Percentiles rank a stretch among this genome's conserved stretches.
Conservation (phyloP, 768 basidiomycete species). For the Boletus reticuloceps region DNA sequence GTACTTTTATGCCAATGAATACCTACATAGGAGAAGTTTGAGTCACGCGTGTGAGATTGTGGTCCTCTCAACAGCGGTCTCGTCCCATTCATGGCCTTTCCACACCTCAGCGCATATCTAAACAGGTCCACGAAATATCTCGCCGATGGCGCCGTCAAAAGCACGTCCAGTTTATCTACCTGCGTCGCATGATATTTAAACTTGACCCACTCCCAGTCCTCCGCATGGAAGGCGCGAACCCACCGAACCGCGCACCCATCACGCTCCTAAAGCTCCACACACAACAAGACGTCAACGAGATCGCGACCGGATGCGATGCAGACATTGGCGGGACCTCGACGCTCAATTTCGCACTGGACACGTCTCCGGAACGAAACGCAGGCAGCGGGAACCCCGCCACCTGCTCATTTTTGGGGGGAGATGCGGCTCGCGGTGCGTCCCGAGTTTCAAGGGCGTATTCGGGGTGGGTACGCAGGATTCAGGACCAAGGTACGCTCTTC, state of each 20-base stretch:
- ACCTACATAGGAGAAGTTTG: too few relatives aligned
- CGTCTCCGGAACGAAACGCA: slow-evolving; percentile 43
- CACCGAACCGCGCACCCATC: slow-evolving; percentile 56
- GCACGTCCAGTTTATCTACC: slow-evolving; percentile 29
- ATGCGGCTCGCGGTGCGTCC: slow-evolving; percentile 70
- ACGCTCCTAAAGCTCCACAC: slow-evolving; percentile 67
- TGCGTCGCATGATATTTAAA: background rate
- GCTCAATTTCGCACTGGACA: slow-evolving; percentile 70
- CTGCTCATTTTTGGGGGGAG: slow-evolving; percentile 75
- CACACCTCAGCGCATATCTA: slow-evolving; percentile 32
- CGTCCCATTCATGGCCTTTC: slow-evolving; percentile 20
- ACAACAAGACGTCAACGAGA: slow-evolving; percentile 53
- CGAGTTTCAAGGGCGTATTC: slow-evolving; percentile 63
- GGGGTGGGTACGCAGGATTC: slow-evolving; percentile 90
- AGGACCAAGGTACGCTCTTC: slow-evolving; percentile 63
- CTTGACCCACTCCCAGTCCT: slow-evolving; percentile 45
- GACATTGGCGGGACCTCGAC: slow-evolving; percentile 87
- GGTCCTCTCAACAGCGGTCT: background rate
- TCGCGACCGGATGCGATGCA: slow-evolving; percentile 78
- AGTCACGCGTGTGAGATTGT: background rate
- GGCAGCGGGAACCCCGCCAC: slow-evolving; percentile 50
- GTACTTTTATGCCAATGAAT: too few relatives aligned
- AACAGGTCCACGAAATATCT: slow-evolving; percentile 39
- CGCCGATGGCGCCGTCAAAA: slow-evolving; percentile 41
- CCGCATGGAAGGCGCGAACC: slow-evolving; percentile 74